Base-by-base conservation (phyloP, 1,139 yeast species). In the Nakaseomyces uthaithaninus region DNA sequence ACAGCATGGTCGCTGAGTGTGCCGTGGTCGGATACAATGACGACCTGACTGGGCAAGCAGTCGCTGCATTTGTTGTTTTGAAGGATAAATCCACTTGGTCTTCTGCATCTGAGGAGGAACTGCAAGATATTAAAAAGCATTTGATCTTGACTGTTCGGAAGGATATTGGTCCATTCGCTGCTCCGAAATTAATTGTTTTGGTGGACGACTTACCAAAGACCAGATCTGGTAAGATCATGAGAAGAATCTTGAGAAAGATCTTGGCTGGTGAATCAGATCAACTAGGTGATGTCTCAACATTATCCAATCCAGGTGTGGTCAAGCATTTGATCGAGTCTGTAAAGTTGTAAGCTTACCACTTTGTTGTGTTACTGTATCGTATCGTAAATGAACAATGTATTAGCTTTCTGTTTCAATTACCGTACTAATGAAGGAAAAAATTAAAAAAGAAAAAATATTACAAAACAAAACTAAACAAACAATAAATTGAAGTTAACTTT, bases 161-260 rank as follows among this genome's bases (percentile, higher is more conserved):
- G 59, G 89, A 80, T 62, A 81, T 81, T 57, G 91, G 91, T 19
- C 89, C 91, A 39, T 81, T 81, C 62, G 91, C 91, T 24, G 85
- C 91, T 27, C 91, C 91, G 40, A 81, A 81, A 64, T 61, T 76
- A 51, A 78, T 80, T 51, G 68, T 80, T 44, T 64, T 81, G 44
- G 85, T 81, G 43, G 81, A 79, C 53, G 91, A 81, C 56, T 73
- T 81, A 57, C 91, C 91, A 58, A 81, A 81, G 71, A 81, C 91
- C 7, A 75, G 91, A 67, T 79, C 86, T 1, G 91, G 91, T 57
- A 81, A 81, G 66, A 80, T 81, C 48, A 81, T 81, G 91, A 75
- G 91, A 71, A 74, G 91, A 68, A 80, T 81, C 52, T 71, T 81
- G 59, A 74, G 91, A 64, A 81, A 81, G 65, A 77, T 80, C 40